Evolutionary conservation across 2,329 filamentous ascomycete species (phyloP).

Genomic region (Ophiostoma himal-ulmi): DNA sequence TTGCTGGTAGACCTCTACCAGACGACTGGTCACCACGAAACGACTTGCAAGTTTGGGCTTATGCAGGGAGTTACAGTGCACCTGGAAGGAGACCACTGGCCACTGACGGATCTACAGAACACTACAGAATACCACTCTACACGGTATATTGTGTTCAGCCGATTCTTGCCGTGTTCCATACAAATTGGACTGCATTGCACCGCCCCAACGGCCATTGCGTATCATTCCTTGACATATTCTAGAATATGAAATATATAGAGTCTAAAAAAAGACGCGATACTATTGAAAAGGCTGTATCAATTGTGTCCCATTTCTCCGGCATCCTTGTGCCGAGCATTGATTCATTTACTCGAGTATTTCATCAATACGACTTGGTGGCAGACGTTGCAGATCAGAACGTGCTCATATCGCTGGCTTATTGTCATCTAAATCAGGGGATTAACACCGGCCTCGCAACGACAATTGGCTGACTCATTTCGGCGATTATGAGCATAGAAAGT

Average conservation of each 20-base stretch:
- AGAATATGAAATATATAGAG: background rate
- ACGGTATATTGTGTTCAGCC: background rate
- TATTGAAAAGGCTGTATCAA: no score
- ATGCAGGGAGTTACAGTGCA: background rate
- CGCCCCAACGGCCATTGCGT: background rate
- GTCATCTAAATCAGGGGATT: background rate
- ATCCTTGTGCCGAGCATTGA: background rate
- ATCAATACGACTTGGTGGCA: no score
- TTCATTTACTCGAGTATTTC: no score
- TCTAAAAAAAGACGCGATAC: background rate
- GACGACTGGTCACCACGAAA: background rate
- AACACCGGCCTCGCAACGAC: background rate
- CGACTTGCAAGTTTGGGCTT: background rate
- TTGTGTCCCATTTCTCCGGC: background rate
- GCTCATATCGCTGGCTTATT: background rate
- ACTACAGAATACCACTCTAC: background rate
- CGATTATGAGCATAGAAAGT: background rate
- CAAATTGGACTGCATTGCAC: background rate
- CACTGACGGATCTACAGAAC: background rate
- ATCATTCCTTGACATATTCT: background rate
- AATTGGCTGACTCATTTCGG: background rate
- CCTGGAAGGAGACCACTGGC: background rate
- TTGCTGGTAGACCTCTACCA: background rate
- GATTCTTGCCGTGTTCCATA: background rate
- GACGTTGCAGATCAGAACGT: no score